A percentile compares a stretch with the other conserved stretches of the same genome.
Conservation (phyloP, 805 yeast genomes). For the Kockiozyma suomiensis region DNA sequence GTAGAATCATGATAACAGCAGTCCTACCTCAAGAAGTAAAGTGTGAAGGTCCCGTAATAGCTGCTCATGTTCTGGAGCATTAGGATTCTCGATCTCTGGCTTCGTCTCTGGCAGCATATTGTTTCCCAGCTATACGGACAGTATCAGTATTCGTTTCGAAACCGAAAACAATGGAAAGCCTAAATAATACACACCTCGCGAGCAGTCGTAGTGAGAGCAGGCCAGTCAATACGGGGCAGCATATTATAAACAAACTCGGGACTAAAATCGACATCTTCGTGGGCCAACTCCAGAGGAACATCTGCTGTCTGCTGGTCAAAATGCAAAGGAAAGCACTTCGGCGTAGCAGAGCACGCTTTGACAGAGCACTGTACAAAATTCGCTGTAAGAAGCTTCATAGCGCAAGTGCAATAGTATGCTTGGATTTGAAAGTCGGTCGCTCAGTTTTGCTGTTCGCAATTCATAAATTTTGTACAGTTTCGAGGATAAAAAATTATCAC, state of each 20-base stretch:
- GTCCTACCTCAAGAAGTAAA: constrained; percentile 62
- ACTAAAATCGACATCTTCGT: constrained; percentile 77
- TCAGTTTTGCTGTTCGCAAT: no score
- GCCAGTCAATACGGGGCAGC: constrained; percentile 85
- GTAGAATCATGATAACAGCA: not conserved
- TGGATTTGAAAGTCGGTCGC: no score
- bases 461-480: no score
- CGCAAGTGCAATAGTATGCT: no score
- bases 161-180: not conserved
- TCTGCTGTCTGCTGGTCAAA: constrained; percentile 49
- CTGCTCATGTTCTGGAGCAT: constrained; percentile 49
- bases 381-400: constrained; percentile 92
- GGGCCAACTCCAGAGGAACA: constrained; percentile 61
- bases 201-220: constrained; percentile 77
- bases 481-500: not conserved
- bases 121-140: constrained; percentile 23
- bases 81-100: constrained; percentile 52
- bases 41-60: constrained; percentile 75
- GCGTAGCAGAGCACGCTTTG: constrained; percentile 71
- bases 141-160: not conserved
- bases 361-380: constrained; percentile 95
- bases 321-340: constrained; percentile 77
- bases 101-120: constrained; percentile 40
- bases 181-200: constrained; percentile 52
- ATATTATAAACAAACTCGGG: constrained; percentile 77